Percentiles rank a stretch among this genome's conserved stretches.
Evolutionary conservation across 495 filamentous ascomycete genomes (phyloP).

Genomic region (Letharia columbiana): DNA sequence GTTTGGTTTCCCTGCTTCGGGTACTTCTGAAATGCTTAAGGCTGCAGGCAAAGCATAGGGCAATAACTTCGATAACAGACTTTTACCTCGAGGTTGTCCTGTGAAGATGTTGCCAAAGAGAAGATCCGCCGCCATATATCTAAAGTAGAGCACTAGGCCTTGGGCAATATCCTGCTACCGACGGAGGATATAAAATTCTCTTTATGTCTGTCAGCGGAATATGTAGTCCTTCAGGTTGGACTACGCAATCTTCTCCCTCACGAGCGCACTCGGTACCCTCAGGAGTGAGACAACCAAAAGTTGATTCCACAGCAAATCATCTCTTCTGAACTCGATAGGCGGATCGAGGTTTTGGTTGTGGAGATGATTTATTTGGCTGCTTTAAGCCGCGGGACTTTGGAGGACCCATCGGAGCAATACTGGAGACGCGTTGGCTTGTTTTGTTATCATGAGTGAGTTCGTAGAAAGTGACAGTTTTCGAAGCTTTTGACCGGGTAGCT

Average conservation of each 20-base stretch:
- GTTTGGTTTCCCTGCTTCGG: rapidly evolving
- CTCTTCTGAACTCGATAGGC: slow-evolving; percentile 4
- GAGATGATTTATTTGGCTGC: slow-evolving; percentile 1
- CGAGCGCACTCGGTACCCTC: rapidly evolving
- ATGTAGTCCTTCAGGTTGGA: too few relatives aligned
- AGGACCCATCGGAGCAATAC: slow-evolving; percentile 5
- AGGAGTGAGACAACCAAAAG: background rate
- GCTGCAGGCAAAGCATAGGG: too few relatives aligned
- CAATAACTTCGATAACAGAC: too few relatives aligned
- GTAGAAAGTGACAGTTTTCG: background rate
- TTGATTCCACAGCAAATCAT: slow-evolving; percentile 3
- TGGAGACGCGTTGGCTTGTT: slow-evolving; percentile 1
- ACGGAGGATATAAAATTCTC: too few relatives aligned
- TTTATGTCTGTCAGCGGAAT: too few relatives aligned
- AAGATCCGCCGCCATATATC: too few relatives aligned
- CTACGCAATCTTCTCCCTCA: too few relatives aligned
- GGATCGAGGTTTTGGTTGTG: background rate
- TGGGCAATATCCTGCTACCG: too few relatives aligned
- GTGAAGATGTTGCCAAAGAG: too few relatives aligned
- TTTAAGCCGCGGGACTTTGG: slow-evolving; percentile 5
- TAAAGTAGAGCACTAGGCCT: too few relatives aligned
- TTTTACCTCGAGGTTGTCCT: too few relatives aligned
- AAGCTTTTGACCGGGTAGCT: slow-evolving; percentile 1
- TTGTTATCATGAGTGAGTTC: slow-evolving; percentile 4
- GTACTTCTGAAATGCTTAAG: too few relatives aligned